These are phyloP conservation scores for Botrytis tulipae DNA, from an alignment of 2,329 filamentous ascomycete species.

Conservation along the genomic window DNA sequence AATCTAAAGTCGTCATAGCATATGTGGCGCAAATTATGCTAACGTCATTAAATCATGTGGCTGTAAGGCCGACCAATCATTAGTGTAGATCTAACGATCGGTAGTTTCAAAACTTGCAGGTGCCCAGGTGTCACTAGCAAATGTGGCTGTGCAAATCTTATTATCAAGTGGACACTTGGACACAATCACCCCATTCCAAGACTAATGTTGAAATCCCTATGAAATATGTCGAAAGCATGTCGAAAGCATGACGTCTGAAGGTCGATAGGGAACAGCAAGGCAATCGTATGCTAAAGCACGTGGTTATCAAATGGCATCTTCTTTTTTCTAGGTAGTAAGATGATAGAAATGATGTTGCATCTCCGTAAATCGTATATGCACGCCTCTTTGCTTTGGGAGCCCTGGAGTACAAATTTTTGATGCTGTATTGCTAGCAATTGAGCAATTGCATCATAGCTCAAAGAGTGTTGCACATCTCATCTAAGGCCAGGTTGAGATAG, in stretches of 20 bases:
- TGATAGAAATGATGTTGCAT: not conserved
- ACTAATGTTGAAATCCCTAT: not conserved
- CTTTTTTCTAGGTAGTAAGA: not conserved
- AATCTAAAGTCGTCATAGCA: conserved; percentile 18
- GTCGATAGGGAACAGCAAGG: not conserved
- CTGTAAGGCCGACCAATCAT: conserved; percentile 13
- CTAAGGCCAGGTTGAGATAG: not conserved
- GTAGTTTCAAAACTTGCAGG: not conserved
- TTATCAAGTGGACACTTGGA: not conserved
- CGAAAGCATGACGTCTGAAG: conserved; percentile 7
- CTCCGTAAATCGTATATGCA: not conserved
- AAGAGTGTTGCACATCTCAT: not conserved
- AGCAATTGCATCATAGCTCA: not conserved
- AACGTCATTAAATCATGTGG: not conserved
- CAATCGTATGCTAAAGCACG: not conserved
- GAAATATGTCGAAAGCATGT: not conserved
- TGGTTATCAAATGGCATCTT: not conserved
- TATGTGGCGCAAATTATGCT: not conserved
- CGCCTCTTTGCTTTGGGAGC: not conserved
- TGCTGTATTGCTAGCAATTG: not conserved
- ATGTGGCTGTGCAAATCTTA: conserved; percentile 6
- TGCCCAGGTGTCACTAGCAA: no score
- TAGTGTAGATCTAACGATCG: not conserved
- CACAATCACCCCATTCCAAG: not conserved
- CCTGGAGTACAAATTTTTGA: no score